Percentiles rank a stretch among this genome's conserved stretches.
Conservation (phyloP, 1,284 basidiomycete species). For the Irpex lacteus region DNA sequence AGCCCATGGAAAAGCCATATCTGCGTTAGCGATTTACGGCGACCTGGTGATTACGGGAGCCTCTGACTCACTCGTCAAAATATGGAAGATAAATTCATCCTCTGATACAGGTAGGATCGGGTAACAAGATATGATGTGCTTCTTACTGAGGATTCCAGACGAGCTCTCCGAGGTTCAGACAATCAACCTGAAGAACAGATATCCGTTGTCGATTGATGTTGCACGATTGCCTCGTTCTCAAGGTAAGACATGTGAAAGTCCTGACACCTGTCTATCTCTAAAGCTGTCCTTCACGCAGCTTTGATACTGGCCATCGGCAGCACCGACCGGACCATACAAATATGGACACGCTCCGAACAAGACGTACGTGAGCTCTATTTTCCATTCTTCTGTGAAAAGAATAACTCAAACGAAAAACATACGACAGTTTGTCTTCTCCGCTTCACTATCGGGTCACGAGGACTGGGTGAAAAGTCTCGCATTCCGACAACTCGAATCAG, state of each 20-base stretch:
- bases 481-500: constrained; percentile 44
- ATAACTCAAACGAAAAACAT: constrained; percentile 4
- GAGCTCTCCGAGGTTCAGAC: constrained; percentile 52
- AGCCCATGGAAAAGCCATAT: constrained; percentile 72
- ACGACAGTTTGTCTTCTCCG: constrained; percentile 54
- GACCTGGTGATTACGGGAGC: constrained; percentile 68
- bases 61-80: constrained; percentile 74
- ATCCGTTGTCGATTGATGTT: constrained; percentile 72
- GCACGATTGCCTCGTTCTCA: constrained; percentile 62
- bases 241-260: constrained; percentile 39
- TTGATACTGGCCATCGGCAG: constrained; percentile 72
- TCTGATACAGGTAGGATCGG: constrained; percentile 30
- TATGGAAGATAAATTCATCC: constrained; percentile 53
- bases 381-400: not conserved
- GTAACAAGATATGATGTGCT: not conserved
- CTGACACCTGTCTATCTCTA: not conserved
- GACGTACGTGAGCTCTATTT: constrained; percentile 34
- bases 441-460: constrained; percentile 82
- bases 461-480: constrained; percentile 88
- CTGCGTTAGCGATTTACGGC: constrained; percentile 51
- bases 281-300: constrained; percentile 38
- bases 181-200: constrained; percentile 66
- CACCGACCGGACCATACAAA: constrained; percentile 74
- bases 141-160: constrained; percentile 26
- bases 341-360: constrained; percentile 70